Percentiles rank a stretch among this genome's conserved stretches.
Evolutionary conservation across 108 stramenopile genomes (phyloP).

Genomic region (Skeletonema potamos): DNA sequence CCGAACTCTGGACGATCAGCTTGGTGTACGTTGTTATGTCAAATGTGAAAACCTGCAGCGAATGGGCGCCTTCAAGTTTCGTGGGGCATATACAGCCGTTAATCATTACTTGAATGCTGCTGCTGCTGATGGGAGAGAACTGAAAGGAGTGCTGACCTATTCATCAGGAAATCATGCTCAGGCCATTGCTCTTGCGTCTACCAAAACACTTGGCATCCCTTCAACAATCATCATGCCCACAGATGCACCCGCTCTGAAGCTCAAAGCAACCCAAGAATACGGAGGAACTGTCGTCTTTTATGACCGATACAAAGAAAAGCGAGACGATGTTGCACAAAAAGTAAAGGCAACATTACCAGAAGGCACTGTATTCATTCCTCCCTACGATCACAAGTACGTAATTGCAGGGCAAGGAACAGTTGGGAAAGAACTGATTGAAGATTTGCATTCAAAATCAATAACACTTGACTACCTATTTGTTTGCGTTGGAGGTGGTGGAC

Average conservation of each 20-base stretch:
- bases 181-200: slow-evolving; percentile 45
- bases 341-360: slow-evolving; percentile 22
- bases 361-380: slow-evolving; percentile 38
- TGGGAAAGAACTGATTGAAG: slow-evolving; percentile 38
- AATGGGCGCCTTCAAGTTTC: slow-evolving; percentile 53
- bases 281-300: slow-evolving; percentile 39
- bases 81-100: slow-evolving; percentile 36
- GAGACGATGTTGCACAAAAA: slow-evolving; percentile 35
- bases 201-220: slow-evolving; percentile 12
- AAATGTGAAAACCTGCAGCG: slow-evolving; percentile 47
- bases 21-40: slow-evolving; percentile 24
- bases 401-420: slow-evolving; percentile 48
- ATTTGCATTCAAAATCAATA: slow-evolving; percentile 24
- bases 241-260: slow-evolving; percentile 40
- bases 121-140: background rate
- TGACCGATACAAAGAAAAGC: slow-evolving; percentile 41
- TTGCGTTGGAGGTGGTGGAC: slow-evolving; percentile 67
- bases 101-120: slow-evolving; percentile 20
- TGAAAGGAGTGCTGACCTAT: slow-evolving; percentile 37
- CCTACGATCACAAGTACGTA: slow-evolving; percentile 46
- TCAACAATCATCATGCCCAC: slow-evolving; percentile 52
- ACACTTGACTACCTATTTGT: slow-evolving; percentile 60
- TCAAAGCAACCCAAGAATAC: slow-evolving; percentile 39
- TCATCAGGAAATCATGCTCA: slow-evolving; percentile 52
- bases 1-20: slow-evolving; percentile 29